Evolutionary conservation across 305 asterid species (phyloP).

Genomic region (Caryopteris hybrid): DNA sequence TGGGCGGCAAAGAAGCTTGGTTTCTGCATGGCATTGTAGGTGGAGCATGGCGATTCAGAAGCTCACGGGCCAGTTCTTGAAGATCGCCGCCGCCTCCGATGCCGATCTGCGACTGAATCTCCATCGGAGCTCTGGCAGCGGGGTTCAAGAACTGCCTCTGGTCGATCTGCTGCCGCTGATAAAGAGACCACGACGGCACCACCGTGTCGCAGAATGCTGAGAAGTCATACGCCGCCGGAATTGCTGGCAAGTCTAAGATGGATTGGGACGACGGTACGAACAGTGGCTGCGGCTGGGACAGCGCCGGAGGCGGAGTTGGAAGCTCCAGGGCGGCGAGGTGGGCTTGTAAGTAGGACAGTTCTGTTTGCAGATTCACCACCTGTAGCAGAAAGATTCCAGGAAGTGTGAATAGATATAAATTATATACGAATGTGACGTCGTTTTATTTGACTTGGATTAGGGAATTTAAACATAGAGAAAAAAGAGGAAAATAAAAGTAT

Average conservation of each 20-base stretch:
- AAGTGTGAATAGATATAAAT: no score
- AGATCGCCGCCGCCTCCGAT: constrained; percentile 39
- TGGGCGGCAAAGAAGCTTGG: constrained; percentile 44
- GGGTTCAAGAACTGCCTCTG: constrained; percentile 36
- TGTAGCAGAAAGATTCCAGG: not conserved
- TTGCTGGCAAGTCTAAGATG: constrained; percentile 56
- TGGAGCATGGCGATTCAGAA: constrained; percentile 43
- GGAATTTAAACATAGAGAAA: no score
- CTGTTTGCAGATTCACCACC: constrained; percentile 86
- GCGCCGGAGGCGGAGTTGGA: constrained; percentile 57
- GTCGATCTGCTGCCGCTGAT: constrained; percentile 44
- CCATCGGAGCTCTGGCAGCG: constrained; percentile 21
- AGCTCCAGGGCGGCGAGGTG: constrained; percentile 71
- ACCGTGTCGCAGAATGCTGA: constrained; percentile 64
- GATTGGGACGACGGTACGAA: constrained; percentile 40
- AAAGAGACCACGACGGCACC: constrained; percentile 48
- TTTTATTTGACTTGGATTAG: no score
- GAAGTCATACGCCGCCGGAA: constrained; percentile 54
- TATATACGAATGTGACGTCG: no score
- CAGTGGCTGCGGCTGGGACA: constrained; percentile 32
- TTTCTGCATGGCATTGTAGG: constrained; percentile 41
- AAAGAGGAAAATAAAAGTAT: no score
- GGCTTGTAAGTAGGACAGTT: constrained; percentile 69
- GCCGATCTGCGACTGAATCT: constrained; percentile 13
- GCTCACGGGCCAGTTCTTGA: constrained; percentile 67